Evolutionary conservation across 106 monocot genomes (phyloP).

Genomic region (Chionographis japonica): DNA sequence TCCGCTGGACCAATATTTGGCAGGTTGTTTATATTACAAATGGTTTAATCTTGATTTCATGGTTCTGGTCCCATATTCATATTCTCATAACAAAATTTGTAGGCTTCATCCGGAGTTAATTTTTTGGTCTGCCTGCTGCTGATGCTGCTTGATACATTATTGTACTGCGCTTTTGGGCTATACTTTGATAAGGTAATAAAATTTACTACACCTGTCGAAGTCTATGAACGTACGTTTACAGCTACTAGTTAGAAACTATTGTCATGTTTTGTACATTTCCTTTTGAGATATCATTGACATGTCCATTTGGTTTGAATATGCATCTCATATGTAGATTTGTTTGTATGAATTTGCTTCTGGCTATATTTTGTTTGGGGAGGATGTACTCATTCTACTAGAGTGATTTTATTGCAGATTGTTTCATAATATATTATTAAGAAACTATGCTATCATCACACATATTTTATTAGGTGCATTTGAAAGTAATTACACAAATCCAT

Average conservation of each 20-base stretch:
- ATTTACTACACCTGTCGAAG: conserved; percentile 4
- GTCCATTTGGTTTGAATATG: no score
- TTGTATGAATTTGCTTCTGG: no score
- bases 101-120: conserved; percentile 91
- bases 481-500: no score
- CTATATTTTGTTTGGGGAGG: no score
- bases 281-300: not conserved
- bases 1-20: conserved; percentile 93
- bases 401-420: no score
- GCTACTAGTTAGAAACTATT: not conserved
- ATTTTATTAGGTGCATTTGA: no score
- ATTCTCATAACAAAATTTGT: conserved; percentile 1
- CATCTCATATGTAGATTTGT: no score
- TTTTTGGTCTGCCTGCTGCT: conserved; percentile 79
- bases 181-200: conserved; percentile 82
- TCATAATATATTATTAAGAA: no score
- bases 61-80: conserved; percentile 3
- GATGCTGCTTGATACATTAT: conserved; percentile 69
- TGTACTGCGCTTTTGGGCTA: conserved; percentile 58
- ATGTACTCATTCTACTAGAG: no score
- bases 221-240: not conserved
- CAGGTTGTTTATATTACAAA: conserved; percentile 38
- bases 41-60: conserved; percentile 1
- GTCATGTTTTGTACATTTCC: not conserved
- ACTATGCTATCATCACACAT: no score